These are phyloP conservation scores for Cystofilobasidium ferigula DNA, from an alignment of 768 basidiomycete species.

Conservation along the genomic window DNA sequence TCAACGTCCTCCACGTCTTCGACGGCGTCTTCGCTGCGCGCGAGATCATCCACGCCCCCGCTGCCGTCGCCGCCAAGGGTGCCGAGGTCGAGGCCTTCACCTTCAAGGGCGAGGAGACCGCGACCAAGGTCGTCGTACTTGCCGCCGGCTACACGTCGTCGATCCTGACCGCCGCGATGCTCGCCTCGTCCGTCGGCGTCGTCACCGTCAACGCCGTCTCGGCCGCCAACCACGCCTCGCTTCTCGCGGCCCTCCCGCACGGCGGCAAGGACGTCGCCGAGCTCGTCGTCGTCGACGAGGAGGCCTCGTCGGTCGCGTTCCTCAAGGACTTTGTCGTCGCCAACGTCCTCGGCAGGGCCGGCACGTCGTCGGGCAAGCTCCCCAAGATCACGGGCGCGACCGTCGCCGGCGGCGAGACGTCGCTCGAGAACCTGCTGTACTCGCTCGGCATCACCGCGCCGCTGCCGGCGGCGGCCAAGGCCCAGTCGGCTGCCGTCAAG, in stretches of 20 bases:
- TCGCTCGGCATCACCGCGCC: slow-evolving; percentile 30
- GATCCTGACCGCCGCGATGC: slow-evolving; percentile 47
- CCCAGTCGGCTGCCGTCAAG: slow-evolving; percentile 36
- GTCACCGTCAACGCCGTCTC: slow-evolving; percentile 67
- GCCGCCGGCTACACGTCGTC: slow-evolving; percentile 51
- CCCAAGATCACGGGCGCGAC: slow-evolving; percentile 13
- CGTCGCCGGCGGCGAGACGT: slow-evolving; percentile 12
- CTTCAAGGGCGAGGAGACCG: slow-evolving; percentile 56
- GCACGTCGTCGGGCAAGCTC: slow-evolving; percentile 15
- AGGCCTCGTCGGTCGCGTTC: slow-evolving; percentile 48
- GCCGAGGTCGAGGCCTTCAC: slow-evolving; percentile 54
- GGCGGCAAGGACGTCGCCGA: slow-evolving; percentile 43
- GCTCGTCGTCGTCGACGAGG: slow-evolving; percentile 64
- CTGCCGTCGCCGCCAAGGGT: slow-evolving; percentile 38
- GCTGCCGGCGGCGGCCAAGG: neutral
- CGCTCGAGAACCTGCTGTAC: slow-evolving; percentile 23
- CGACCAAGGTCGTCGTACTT: slow-evolving; percentile 56
- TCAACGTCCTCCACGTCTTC: slow-evolving; percentile 71
- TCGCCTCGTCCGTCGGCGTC: slow-evolving; percentile 49
- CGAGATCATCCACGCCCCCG: slow-evolving; percentile 49
- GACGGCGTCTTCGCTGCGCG: slow-evolving; percentile 72
- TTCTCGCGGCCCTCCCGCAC: slow-evolving; percentile 45
- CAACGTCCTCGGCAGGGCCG: slow-evolving; percentile 19
- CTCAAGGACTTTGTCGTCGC: slow-evolving; percentile 62
- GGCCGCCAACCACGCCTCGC: slow-evolving; percentile 56